phyloP scores from a whole-genome alignment of 2,329 filamentous ascomycete genomes.

The Uncinocarpus reesii region DNA sequence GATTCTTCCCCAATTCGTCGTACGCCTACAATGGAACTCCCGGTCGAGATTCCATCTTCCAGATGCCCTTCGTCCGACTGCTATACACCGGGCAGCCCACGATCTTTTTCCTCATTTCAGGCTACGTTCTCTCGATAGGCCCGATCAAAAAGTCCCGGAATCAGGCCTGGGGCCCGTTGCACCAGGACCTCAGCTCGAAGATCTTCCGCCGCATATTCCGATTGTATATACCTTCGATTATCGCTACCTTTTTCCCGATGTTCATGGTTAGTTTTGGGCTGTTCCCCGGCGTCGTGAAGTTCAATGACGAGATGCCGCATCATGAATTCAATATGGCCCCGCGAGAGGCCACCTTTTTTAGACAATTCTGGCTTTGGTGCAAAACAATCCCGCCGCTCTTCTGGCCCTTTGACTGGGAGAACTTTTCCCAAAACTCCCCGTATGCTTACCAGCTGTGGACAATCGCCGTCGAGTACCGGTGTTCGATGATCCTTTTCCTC shows the following conservation, averaged over 20 bases:
- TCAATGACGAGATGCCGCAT: conserved; percentile 25
- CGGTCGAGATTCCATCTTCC: conserved; percentile 23
- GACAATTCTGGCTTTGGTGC: conserved; percentile 34
- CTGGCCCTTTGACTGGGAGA: conserved; percentile 31
- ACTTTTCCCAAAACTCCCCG: conserved; percentile 31
- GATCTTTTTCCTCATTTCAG: conserved; percentile 42
- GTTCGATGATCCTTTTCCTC: conserved; percentile 38
- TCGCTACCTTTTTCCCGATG: conserved; percentile 33
- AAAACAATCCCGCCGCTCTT: conserved; percentile 27
- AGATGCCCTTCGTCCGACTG: conserved; percentile 33
- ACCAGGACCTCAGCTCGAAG: conserved; percentile 33
- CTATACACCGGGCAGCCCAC: conserved; percentile 35
- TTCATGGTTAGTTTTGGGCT: conserved; percentile 22
- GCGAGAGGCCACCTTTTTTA: conserved; percentile 33
- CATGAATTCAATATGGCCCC: conserved; percentile 34
- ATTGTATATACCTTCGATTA: conserved; percentile 35
- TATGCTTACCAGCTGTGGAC: conserved; percentile 34
- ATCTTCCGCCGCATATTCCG: conserved; percentile 37
- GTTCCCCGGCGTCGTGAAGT: conserved; percentile 31
- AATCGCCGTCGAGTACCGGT: conserved; percentile 38
- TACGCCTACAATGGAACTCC: conserved; percentile 14
- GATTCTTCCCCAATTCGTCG: conserved; percentile 14
- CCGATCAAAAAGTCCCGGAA: conserved; percentile 28
- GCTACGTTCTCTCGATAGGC: conserved; percentile 37
- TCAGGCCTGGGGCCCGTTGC: conserved; percentile 22